These are phyloP conservation scores for Brassica incana DNA, from an alignment of 345 rosid genomes.

Conservation along the genomic window DNA sequence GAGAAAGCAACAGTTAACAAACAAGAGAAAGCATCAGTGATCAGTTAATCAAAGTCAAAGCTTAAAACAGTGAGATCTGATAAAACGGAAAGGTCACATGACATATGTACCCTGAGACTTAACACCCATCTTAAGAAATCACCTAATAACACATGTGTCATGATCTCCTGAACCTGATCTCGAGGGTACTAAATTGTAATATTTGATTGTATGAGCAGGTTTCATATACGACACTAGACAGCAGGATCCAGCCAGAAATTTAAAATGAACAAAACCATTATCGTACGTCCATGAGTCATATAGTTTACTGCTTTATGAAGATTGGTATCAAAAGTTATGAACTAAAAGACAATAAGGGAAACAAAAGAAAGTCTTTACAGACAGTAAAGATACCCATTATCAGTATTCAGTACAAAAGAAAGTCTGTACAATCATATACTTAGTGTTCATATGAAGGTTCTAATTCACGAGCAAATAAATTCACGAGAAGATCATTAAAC, in stretches of 20 bases:
- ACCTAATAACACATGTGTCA: constrained; percentile 20
- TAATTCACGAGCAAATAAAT: too few species aligned
- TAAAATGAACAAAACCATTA: constrained; percentile 17
- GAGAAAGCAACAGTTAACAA: too few species aligned
- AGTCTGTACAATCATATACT: too few species aligned
- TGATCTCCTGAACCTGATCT: constrained; percentile 31
- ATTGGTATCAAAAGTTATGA: constrained; percentile 4
- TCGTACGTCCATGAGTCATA: constrained; percentile 21
- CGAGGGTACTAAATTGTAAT: neutral
- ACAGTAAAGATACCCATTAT: neutral
- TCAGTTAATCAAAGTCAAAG: constrained; percentile 32
- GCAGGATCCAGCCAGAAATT: constrained; percentile 37
- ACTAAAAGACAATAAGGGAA: constrained; percentile 19
- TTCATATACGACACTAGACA: constrained; percentile 12
- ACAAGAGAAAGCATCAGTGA: too few species aligned
- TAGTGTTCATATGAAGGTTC: too few species aligned
- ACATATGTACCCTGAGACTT: constrained; percentile 31
- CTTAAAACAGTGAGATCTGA: constrained; percentile 41
- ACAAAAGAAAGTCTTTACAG: neutral
- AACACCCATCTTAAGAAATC: constrained; percentile 22
- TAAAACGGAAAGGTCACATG: constrained; percentile 46
- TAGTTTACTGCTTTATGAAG: constrained; percentile 11
- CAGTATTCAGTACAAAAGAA: too few species aligned
- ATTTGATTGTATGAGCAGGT: constrained; percentile 11
- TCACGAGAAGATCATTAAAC: too few species aligned